phyloP scores from a whole-genome alignment of 139 green algal genomes.

The Astrephomene gubernaculifera region DNA sequence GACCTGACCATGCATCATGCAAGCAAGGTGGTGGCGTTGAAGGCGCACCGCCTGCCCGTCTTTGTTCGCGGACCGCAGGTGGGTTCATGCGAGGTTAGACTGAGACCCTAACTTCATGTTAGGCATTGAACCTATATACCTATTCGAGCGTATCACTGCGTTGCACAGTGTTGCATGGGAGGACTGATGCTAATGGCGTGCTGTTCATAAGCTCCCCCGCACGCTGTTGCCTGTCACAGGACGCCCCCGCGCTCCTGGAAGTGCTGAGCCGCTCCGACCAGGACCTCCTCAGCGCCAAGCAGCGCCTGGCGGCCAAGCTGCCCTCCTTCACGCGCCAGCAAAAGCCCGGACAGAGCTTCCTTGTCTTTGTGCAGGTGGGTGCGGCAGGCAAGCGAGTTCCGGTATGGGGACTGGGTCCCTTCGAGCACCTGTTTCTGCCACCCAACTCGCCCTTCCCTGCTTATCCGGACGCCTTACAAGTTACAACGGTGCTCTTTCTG shows the following conservation, averaged over 20 bases:
- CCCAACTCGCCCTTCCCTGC: no score
- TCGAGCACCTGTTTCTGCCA: no score
- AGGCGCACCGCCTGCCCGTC: slow-evolving; percentile 7
- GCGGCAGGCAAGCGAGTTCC: no score
- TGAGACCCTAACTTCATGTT: no score
- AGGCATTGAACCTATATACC: no score
- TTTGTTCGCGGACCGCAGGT: slow-evolving; percentile 1
- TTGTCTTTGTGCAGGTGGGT: slow-evolving; percentile 28
- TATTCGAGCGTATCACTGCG: no score
- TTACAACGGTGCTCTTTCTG: background rate
- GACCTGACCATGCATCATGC: slow-evolving; percentile 43
- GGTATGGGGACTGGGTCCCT: no score
- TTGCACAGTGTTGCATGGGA: background rate
- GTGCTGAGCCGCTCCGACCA: background rate
- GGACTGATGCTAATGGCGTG: background rate
- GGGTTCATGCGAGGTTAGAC: background rate
- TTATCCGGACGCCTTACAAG: no score
- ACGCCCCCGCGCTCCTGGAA: slow-evolving; percentile 17
- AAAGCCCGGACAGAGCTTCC: slow-evolving; percentile 28
- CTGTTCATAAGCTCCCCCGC: background rate
- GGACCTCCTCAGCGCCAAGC: background rate
- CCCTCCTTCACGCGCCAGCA: slow-evolving; percentile 31
- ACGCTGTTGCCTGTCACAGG: background rate
- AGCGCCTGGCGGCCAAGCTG: slow-evolving; percentile 38
- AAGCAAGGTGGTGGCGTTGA: slow-evolving; percentile 29